A percentile compares a stretch with the other conserved stretches of the same genome.
phyloP scores from a whole-genome alignment of 2,329 filamentous ascomycete species.

The Triangularia setosa region DNA sequence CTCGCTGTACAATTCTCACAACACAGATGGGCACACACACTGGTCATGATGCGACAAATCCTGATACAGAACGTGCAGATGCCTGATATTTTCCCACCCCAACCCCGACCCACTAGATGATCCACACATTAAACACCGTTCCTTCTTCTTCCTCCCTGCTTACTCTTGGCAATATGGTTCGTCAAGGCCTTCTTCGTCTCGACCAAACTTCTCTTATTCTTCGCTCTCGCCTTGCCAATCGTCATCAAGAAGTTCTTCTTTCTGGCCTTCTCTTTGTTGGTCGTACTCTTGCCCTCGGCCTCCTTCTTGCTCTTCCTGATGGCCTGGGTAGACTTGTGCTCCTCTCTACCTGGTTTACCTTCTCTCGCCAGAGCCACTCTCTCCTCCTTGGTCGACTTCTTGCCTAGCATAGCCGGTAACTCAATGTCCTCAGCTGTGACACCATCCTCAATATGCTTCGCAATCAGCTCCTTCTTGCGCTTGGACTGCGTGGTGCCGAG shows the following conservation, averaged over 20 bases:
- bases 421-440: slow-evolving; percentile 91
- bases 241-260: slow-evolving; percentile 99
- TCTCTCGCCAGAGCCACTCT: slow-evolving; percentile 78
- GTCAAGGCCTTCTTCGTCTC: slow-evolving; percentile 78
- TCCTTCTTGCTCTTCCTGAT: slow-evolving; percentile 84
- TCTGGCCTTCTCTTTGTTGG: slow-evolving; percentile 92
- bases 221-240: slow-evolving; percentile 88
- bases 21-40: too few species aligned
- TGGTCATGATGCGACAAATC: neutral
- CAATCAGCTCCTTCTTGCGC: slow-evolving; percentile 46
- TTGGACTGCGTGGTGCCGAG: slow-evolving; percentile 43
- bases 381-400: slow-evolving; percentile 85
- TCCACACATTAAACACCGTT: slow-evolving; percentile 46
- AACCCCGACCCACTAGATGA: neutral
- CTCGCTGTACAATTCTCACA: too few species aligned
- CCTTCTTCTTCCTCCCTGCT: slow-evolving; percentile 76
- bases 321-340: slow-evolving; percentile 83
- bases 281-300: slow-evolving; percentile 87
- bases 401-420: slow-evolving; percentile 74
- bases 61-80: neutral
- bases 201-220: slow-evolving; percentile 89
- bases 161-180: slow-evolving; percentile 77
- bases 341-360: slow-evolving; percentile 69
- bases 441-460: slow-evolving; percentile 77
- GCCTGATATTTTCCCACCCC: neutral